phyloP scores from a whole-genome alignment of 176 grass and related monocot species.

The Alopecurus myosuroides region DNA sequence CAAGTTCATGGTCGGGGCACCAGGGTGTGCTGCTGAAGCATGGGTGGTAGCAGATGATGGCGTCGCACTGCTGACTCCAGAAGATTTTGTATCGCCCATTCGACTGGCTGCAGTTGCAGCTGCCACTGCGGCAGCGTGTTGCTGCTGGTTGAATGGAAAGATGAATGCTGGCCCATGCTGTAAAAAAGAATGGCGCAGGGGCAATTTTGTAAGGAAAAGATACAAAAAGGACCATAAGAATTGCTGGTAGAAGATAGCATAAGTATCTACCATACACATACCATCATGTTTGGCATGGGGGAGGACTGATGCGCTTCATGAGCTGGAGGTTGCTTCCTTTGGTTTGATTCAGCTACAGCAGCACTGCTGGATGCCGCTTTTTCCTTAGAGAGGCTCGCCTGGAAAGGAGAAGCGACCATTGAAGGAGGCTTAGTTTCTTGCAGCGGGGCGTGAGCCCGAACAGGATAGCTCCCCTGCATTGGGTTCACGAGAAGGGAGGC shows the following conservation, averaged over 20 bases:
- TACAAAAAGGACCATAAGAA: not conserved
- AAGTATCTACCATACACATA: constrained; percentile 18
- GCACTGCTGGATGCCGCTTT: constrained; percentile 38
- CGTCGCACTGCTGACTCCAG: constrained; percentile 28
- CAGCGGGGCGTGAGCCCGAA: constrained; percentile 41
- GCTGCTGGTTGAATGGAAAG: constrained; percentile 84
- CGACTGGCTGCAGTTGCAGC: constrained; percentile 47
- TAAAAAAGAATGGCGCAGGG: not conserved
- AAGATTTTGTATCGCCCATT: constrained; percentile 52
- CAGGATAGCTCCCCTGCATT: constrained; percentile 74
- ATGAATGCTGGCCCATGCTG: constrained; percentile 81
- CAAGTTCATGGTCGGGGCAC: constrained; percentile 65
- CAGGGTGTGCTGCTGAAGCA: constrained; percentile 35
- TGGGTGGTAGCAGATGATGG: constrained; percentile 30
- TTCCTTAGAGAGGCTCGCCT: constrained; percentile 51
- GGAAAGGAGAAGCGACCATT: constrained; percentile 31
- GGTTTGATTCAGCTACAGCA: constrained; percentile 44
- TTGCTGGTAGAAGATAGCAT: not conserved
- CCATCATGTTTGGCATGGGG: constrained; percentile 59
- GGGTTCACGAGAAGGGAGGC: constrained; percentile 55
- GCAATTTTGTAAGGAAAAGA: constrained; percentile 16
- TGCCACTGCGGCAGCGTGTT: constrained; percentile 53
- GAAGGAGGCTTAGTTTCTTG: constrained; percentile 50
- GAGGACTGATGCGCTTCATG: constrained; percentile 67
- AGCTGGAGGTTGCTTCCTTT: constrained; percentile 68